Conservation (phyloP, 1,284 basidiomycete species). For the Athelia psychrophila region DNA sequence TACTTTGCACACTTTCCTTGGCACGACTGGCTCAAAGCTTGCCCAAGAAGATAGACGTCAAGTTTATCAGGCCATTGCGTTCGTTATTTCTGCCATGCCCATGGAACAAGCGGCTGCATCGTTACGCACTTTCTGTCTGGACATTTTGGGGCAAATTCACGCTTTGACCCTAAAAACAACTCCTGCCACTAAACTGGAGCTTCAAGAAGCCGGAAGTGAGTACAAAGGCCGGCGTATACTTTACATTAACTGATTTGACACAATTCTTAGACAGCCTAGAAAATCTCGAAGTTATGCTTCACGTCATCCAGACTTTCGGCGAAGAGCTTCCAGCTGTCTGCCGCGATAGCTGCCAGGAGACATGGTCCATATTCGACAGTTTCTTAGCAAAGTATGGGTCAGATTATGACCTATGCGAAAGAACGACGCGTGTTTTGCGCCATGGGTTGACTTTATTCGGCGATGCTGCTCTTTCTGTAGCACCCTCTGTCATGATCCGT, state of each 20-base stretch:
- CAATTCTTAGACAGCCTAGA: slow-evolving; percentile 71
- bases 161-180: slow-evolving; percentile 48
- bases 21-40: slow-evolving; percentile 74
- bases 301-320: slow-evolving; percentile 77
- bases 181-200: slow-evolving; percentile 57
- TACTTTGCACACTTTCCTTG: slow-evolving; percentile 88
- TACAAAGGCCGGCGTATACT: slow-evolving; percentile 5
- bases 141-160: slow-evolving; percentile 72
- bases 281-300: slow-evolving; percentile 86
- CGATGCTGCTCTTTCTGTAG: slow-evolving; percentile 59
- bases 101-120: slow-evolving; percentile 83
- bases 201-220: slow-evolving; percentile 64
- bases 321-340: slow-evolving; percentile 82
- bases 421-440: slow-evolving; percentile 84
- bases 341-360: slow-evolving; percentile 73
- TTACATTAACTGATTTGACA: slow-evolving; percentile 5
- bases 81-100: slow-evolving; percentile 92
- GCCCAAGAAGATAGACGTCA: slow-evolving; percentile 86
- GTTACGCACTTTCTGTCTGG: slow-evolving; percentile 80
- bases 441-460: slow-evolving; percentile 85
- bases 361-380: slow-evolving; percentile 82
- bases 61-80: slow-evolving; percentile 94
- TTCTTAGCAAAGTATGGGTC: slow-evolving; percentile 83
- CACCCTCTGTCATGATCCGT: slow-evolving; percentile 70
- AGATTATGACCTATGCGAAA: slow-evolving; percentile 80